These are phyloP conservation scores for Bifiguratus adelaidae DNA, from an alignment of 192 early-diverging fungal genomes.

Conservation along the genomic window DNA sequence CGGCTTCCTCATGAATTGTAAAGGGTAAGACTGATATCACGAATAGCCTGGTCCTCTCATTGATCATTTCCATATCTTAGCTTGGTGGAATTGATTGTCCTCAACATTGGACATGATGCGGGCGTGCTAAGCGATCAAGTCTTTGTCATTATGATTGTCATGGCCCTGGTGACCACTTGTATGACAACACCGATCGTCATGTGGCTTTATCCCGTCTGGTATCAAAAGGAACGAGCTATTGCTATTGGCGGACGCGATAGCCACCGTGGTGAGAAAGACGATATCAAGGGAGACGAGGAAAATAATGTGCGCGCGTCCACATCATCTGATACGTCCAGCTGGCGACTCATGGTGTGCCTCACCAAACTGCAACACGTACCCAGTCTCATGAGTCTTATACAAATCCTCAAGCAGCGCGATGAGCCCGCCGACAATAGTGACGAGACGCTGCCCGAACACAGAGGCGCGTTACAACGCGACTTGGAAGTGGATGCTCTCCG, in stretches of 20 bases:
- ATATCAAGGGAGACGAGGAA: conserved; percentile 7
- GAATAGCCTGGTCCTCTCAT: background rate
- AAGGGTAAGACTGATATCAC: conserved; percentile 39
- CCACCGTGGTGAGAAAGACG: conserved; percentile 8
- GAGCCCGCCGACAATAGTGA: background rate
- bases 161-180: conserved; percentile 81
- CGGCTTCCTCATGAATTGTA: conserved; percentile 92
- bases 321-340: background rate
- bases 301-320: background rate
- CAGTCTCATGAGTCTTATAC: conserved; percentile 56
- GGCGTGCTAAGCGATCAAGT: conserved; percentile 68
- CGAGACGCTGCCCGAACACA: background rate
- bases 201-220: conserved; percentile 61
- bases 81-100: conserved; percentile 89
- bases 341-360: conserved; percentile 41
- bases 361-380: conserved; percentile 56
- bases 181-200: conserved; percentile 73
- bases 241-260: background rate
- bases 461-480: conserved; percentile 3
- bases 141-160: conserved; percentile 68
- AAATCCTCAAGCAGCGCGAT: conserved; percentile 27
- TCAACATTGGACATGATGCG: conserved; percentile 85
- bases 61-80: conserved; percentile 22
- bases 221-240: conserved; percentile 27
- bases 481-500: conserved; percentile 51